Conservation (phyloP, 768 basidiomycete species). For the Lyophyllum semitale region DNA sequence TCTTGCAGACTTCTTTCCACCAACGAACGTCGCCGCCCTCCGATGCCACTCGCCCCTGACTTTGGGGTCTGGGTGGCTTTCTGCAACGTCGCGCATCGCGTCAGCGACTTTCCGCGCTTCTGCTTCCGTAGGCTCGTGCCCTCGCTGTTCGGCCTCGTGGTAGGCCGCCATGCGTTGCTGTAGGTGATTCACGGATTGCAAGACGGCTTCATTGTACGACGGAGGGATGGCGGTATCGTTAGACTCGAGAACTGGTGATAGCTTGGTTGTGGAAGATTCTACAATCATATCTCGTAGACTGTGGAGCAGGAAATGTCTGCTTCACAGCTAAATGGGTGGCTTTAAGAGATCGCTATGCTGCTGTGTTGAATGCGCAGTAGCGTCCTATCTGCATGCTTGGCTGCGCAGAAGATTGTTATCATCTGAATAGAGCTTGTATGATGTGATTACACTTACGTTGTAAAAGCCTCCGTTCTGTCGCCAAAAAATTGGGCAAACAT, state of each 20-base stretch:
- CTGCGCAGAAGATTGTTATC: too few species aligned
- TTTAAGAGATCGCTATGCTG: too few species aligned
- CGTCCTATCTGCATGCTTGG: too few species aligned
- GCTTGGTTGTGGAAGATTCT: too few species aligned
- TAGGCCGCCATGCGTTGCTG: constrained; percentile 1
- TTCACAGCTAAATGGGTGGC: too few species aligned
- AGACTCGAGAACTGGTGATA: not conserved
- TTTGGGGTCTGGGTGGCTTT: constrained; percentile 7
- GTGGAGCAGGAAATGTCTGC: too few species aligned
- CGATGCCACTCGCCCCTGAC: constrained; percentile 7
- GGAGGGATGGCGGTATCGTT: not conserved
- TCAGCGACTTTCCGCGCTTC: constrained; percentile 8
- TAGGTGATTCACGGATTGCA: not conserved
- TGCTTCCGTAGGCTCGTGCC: constrained; percentile 4
- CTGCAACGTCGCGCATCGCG: constrained; percentile 13
- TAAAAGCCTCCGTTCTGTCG: too few species aligned
- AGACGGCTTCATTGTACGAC: constrained; percentile 2
- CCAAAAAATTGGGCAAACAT: too few species aligned
- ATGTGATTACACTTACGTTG: too few species aligned
- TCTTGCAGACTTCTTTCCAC: not conserved
- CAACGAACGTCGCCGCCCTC: constrained; percentile 9
- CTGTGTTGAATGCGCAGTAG: too few species aligned
- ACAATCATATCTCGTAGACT: too few species aligned
- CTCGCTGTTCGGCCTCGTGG: not conserved
- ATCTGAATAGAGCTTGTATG: too few species aligned